Evolutionary conservation across 2,329 filamentous ascomycete species (phyloP).

Genomic region (Stagonosporopsis tanaceti): DNA sequence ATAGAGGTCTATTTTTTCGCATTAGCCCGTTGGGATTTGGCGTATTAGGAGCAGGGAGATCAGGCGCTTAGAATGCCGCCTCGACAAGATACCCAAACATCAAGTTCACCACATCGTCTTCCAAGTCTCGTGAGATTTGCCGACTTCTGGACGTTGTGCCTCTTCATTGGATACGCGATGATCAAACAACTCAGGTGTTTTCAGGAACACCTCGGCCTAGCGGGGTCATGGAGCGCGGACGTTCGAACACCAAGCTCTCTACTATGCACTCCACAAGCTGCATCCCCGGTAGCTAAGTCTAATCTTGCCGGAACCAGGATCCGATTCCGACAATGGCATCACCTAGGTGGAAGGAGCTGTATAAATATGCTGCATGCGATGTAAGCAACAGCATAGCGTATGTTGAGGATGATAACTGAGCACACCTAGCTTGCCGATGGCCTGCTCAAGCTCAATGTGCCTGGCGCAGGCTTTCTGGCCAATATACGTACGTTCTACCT

Average conservation of each 20-base stretch:
- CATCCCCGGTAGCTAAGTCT: not conserved
- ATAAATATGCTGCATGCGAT: conserved; percentile 46
- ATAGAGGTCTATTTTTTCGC: not conserved
- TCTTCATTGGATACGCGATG: not conserved
- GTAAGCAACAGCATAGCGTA: conserved; percentile 24
- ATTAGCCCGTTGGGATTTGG: conserved; percentile 10
- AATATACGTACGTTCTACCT: conserved; percentile 63
- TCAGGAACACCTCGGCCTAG: conserved; percentile 27
- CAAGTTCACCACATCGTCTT: not conserved
- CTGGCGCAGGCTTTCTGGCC: conserved; percentile 71
- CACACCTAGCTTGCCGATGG: conserved; percentile 66
- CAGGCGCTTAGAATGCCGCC: conserved; percentile 16
- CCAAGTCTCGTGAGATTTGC: not conserved
- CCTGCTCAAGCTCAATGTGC: conserved; percentile 72
- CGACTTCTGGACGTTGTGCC: not conserved
- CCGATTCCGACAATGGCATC: conserved; percentile 29
- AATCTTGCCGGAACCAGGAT: not conserved
- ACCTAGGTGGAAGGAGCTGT: conserved; percentile 42
- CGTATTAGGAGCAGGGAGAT: conserved; percentile 19
- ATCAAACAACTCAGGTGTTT: not conserved
- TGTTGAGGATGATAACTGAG: conserved; percentile 21
- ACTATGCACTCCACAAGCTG: not conserved
- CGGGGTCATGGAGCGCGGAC: conserved; percentile 24
- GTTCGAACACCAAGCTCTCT: conserved; percentile 2
- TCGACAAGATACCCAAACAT: conserved; percentile 22